Conservation (phyloP, 129 eudicot species). For the Tagetes patula region DNA sequence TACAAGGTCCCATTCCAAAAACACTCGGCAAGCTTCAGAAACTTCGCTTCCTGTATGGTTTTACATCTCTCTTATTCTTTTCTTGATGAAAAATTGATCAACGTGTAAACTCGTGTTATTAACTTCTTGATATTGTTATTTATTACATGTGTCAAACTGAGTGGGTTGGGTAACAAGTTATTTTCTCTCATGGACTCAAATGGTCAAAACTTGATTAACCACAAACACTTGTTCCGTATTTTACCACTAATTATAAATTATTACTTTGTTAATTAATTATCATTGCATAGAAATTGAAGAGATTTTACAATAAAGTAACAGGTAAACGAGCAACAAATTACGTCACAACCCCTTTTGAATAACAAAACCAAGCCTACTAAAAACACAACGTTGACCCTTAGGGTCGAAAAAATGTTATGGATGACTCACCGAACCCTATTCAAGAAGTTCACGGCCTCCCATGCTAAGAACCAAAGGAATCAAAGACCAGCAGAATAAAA, state of each 20-base stretch:
- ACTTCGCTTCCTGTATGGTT: constrained; percentile 61
- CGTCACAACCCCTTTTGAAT: too few species aligned
- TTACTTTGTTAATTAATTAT: neutral
- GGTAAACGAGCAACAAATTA: too few species aligned
- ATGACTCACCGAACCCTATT: too few species aligned
- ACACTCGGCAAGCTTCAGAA: constrained; percentile 59
- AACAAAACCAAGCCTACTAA: too few species aligned
- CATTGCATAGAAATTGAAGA: neutral
- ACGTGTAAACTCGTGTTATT: neutral
- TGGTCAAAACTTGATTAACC: neutral
- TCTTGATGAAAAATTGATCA: neutral
- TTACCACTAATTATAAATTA: neutral
- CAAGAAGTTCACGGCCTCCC: too few species aligned
- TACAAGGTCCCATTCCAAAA: constrained; percentile 55
- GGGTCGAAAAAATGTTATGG: too few species aligned
- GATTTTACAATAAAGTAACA: too few species aligned
- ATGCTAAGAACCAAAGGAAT: too few species aligned
- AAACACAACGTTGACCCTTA: too few species aligned
- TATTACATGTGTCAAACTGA: neutral
- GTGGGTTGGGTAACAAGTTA: neutral
- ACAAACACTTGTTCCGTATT: neutral
- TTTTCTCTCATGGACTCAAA: neutral
- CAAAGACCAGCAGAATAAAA: too few species aligned
- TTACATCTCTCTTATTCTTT: neutral
- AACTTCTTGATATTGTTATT: neutral